Evolutionary conservation across 2,329 filamentous ascomycete species (phyloP).

Genomic region (Aspergillus neoniger): DNA sequence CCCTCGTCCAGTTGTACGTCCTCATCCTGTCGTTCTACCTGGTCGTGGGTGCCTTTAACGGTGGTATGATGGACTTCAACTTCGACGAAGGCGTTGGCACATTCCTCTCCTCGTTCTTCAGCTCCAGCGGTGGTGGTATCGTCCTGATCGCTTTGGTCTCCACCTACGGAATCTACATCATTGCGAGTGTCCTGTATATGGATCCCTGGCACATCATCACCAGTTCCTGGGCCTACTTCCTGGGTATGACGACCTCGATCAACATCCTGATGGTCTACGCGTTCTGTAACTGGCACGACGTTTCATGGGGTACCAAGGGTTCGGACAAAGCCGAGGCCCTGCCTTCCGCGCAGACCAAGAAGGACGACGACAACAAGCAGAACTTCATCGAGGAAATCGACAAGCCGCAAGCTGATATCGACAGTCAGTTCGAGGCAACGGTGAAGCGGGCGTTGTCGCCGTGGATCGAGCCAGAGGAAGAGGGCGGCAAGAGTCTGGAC

Average conservation of each 20-base stretch:
- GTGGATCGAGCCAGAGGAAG: slow-evolving; percentile 73
- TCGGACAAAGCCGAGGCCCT: slow-evolving; percentile 92
- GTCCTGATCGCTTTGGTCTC: slow-evolving; percentile 90
- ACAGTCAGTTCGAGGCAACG: slow-evolving; percentile 93
- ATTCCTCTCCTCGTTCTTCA: slow-evolving; percentile 82
- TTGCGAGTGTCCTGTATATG: slow-evolving; percentile 95
- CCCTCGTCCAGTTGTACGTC: slow-evolving; percentile 84
- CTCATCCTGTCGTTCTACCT: slow-evolving; percentile 85
- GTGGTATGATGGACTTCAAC: slow-evolving; percentile 60
- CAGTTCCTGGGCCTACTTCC: slow-evolving; percentile 87
- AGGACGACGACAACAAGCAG: slow-evolving; percentile 78
- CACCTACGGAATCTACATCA: slow-evolving; percentile 95
- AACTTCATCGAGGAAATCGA: slow-evolving; percentile 93
- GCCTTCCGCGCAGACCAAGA: slow-evolving; percentile 83
- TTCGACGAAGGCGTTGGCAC: slow-evolving; percentile 61
- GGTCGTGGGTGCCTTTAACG: slow-evolving; percentile 78
- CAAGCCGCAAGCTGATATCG: slow-evolving; percentile 95
- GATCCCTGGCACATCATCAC: slow-evolving; percentile 99
- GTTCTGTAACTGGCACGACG: slow-evolving; percentile 99
- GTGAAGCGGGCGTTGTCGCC: slow-evolving; percentile 90
- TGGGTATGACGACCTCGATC: slow-evolving; percentile 90
- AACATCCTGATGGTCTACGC: slow-evolving; percentile 99
- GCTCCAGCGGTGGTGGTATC: slow-evolving; percentile 72
- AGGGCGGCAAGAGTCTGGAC: slow-evolving; percentile 86
- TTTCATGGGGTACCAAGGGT: slow-evolving; percentile 99